Base-by-base conservation (phyloP, 2,329 filamentous ascomycete species). In the Xylaria sp. region DNA sequence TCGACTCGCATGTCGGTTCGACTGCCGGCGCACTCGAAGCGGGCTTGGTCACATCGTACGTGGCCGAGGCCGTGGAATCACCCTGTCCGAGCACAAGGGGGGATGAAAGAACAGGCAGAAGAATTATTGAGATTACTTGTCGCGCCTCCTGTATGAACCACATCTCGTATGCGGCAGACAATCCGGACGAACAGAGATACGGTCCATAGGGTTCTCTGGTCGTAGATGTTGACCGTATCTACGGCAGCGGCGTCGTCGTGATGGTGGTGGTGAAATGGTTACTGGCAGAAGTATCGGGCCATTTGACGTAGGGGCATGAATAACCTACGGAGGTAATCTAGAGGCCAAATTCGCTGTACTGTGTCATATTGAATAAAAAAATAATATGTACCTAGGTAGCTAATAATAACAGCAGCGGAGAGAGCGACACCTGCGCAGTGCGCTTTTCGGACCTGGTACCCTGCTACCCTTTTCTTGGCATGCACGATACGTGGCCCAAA, bases 1-100 rank as follows among this genome's bases (percentile, higher is more conserved):
- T 82, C 49, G 74, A 79, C 62, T 82, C 80, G 72, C 83, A 86
- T 37, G 71, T 69, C 7, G 72, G 68, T 26, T 72, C 71, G 5
- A 65, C 51, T 3, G 61, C 49, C 3, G 49, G 22, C 2, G 42
- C 43, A 48, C 44, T 46, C 26, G 61, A 48, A 34, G 55, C 43
- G n/a, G 58, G 18, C 19, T 49, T 62, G 39, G 54, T 48, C 47
- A 45, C 58, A 61, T 65, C 57, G 49, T 64, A 50, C 42, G 56
- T 19, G 8, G 55, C 55, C 7, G 59, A 55, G 39, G 43, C 39
- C 37, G 39, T 58, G 4, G 59, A 44, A 21, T 66, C 61, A 41
- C 48, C 50, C 51, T 64, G 62, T 40, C 52, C 62, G 21, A 47
- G 39, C 9, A 50, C 49, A 44, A 39, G 42, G 41, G 53, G 50